Base-by-base conservation (phyloP, 306 rosid species). In the Begonia peltatifolia region DNA sequence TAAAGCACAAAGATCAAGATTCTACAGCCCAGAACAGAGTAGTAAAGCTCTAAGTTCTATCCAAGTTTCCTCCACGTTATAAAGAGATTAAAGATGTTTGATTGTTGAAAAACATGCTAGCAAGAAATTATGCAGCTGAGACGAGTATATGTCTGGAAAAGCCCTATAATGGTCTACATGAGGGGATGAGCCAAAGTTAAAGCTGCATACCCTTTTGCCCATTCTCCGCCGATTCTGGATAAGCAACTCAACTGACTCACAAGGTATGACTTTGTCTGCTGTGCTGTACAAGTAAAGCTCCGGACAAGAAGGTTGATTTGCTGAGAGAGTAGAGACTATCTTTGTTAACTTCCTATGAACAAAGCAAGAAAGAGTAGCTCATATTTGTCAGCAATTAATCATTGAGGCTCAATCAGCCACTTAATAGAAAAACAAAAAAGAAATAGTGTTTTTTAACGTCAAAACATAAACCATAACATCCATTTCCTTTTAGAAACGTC, bases 201-300 rank as follows among this genome's bases (percentile, higher is more conserved):
- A 74, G 48, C 87, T 74, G 48, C 58, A 64, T n/a, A 78, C 87
- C 43, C 59, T 55, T 52, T 52, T 86, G 56, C 94, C 94, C 46
- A 50, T 67, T 74, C 47, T 59, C 67, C 78, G 72, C 65, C 87
- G 93, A 73, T 90, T 76, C 22, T 77, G 76, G 11, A 86, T 80
- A 54, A 85, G 84, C 15, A 6, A 56, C 72, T 86, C 92, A 41
- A 90, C 64, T 6, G 92, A 83, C 58, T 60, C 58, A 61, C 47
- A 77, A 15, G 94, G 95, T 16, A 90, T 65, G 36, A 90, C 87
- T 71, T 68, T 79, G 62, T 90, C 99, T 9, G 79, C 94, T 2
- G 94, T 67, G 57, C 99, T 90, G 53, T 90, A 90, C 61, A 86
- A 67, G 76, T 83, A 90, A 53, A 90, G 95, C 79, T 90, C 95